A percentile compares a stretch with the other conserved stretches of the same genome.
These are phyloP conservation scores for Penicillium steckii DNA, from an alignment of 495 filamentous ascomycete genomes.

Conservation along the genomic window DNA sequence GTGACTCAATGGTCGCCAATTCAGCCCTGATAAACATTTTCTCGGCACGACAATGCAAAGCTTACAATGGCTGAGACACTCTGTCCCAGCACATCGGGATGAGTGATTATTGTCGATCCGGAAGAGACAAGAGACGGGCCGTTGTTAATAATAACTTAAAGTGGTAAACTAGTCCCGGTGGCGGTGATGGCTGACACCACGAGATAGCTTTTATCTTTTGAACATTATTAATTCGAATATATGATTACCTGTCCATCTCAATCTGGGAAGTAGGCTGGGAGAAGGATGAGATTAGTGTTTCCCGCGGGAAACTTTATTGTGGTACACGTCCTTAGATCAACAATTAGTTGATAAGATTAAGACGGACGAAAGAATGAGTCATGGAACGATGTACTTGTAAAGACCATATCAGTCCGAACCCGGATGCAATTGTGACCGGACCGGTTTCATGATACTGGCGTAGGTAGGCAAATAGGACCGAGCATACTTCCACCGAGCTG, in stretches of 20 bases:
- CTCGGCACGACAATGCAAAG: neutral
- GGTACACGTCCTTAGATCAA: neutral
- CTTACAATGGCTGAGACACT: neutral
- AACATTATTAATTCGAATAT: too few relatives aligned
- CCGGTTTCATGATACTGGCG: conserved; percentile 5
- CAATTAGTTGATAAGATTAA: neutral
- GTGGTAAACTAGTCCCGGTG: conserved; percentile 12
- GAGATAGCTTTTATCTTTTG: neutral
- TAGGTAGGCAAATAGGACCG: too few relatives aligned
- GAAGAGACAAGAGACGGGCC: neutral
- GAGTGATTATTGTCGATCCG: neutral
- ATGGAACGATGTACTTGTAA: too few relatives aligned
- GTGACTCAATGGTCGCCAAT: neutral
- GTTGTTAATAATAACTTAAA: conserved; percentile 8
- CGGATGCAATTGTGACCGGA: conserved; percentile 3
- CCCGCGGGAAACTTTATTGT: conserved; percentile 22
- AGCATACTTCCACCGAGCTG: too few relatives aligned
- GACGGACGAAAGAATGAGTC: too few relatives aligned
- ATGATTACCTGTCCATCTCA: too few relatives aligned
- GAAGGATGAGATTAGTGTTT: neutral
- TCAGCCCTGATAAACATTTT: neutral
- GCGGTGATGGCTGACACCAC: conserved; percentile 2
- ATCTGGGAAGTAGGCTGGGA: too few relatives aligned
- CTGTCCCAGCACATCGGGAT: neutral
- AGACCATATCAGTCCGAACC: neutral